A percentile compares a stretch with the other conserved stretches of the same genome.
These are phyloP conservation scores for Metschnikowia sp. DNA, from an alignment of 805 yeast species.

Conservation along the genomic window DNA sequence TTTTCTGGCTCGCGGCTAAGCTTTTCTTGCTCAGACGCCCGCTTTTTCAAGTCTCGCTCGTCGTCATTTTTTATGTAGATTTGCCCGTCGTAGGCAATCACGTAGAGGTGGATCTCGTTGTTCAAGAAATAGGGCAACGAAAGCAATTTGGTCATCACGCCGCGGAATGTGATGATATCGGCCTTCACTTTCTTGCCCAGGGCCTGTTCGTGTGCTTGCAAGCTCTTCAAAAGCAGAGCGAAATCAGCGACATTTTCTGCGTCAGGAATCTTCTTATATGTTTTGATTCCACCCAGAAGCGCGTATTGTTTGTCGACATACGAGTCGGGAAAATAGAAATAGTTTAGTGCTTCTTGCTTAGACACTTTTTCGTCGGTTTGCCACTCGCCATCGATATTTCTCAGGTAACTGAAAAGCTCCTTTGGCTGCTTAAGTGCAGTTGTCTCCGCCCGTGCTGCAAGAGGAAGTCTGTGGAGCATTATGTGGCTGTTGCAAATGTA, in stretches of 20 bases:
- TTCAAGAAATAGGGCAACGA: constrained; percentile 58
- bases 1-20: constrained; percentile 17
- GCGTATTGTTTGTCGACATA: constrained; percentile 59
- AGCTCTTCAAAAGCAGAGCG: constrained; percentile 52
- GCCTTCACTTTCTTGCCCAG: constrained; percentile 47
- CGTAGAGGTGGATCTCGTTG: constrained; percentile 58
- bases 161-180: constrained; percentile 81
- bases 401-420: constrained; percentile 67
- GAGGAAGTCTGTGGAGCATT: constrained; percentile 36
- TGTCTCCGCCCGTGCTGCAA: constrained; percentile 51
- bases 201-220: constrained; percentile 53
- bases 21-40: constrained; percentile 19
- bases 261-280: constrained; percentile 56
- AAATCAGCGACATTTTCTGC: constrained; percentile 53
- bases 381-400: constrained; percentile 50
- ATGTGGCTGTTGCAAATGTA: not conserved
- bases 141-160: constrained; percentile 72
- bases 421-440: constrained; percentile 82
- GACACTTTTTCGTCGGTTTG: constrained; percentile 38
- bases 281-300: constrained; percentile 59
- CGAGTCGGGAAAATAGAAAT: constrained; percentile 78
- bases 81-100: constrained; percentile 73
- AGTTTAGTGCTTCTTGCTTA: constrained; percentile 54
- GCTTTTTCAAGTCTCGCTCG: constrained; percentile 33
- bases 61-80: constrained; percentile 56